Conservation (phyloP, 306 rosid genomes). For the Morella rubra region DNA sequence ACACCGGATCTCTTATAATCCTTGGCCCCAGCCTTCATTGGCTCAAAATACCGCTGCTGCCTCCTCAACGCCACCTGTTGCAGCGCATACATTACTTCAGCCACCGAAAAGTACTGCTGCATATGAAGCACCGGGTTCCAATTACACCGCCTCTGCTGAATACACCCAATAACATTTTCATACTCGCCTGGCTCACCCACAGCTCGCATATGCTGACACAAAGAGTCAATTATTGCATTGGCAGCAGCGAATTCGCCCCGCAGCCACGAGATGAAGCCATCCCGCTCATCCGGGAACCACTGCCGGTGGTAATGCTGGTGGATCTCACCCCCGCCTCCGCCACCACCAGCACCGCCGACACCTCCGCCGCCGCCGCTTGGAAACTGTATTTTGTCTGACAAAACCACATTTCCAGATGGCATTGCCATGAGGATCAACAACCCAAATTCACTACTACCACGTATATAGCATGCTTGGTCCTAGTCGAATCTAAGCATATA, state of each 20-base stretch:
- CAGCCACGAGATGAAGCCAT: slow-evolving; percentile 86
- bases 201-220: slow-evolving; percentile 74
- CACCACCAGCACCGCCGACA: slow-evolving; percentile 37
- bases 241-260: slow-evolving; percentile 97
- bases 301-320: slow-evolving; percentile 59
- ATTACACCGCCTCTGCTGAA: slow-evolving; percentile 80
- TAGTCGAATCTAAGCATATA: slow-evolving; percentile 41
- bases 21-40: slow-evolving; percentile 52
- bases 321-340: slow-evolving; percentile 66
- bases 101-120: slow-evolving; percentile 92
- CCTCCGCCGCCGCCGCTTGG: slow-evolving; percentile 47
- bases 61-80: slow-evolving; percentile 79
- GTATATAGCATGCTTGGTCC: slow-evolving; percentile 48
- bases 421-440: slow-evolving; percentile 74
- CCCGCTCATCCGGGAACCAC: slow-evolving; percentile 93
- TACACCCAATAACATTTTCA: slow-evolving; percentile 58
- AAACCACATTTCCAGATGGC: slow-evolving; percentile 85
- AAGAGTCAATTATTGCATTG: slow-evolving; percentile 85
- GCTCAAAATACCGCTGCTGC: slow-evolving; percentile 74
- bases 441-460: slow-evolving; percentile 39
- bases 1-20: slow-evolving; percentile 57
- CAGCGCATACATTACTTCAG: slow-evolving; percentile 65
- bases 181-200: slow-evolving; percentile 84
- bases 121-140: slow-evolving; percentile 93
- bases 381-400: slow-evolving; percentile 76